Evolutionary conservation across 805 yeast species (phyloP), one percentile per base, ranked within the genome.

Genomic region (Hanseniaspora meyeri): DNA sequence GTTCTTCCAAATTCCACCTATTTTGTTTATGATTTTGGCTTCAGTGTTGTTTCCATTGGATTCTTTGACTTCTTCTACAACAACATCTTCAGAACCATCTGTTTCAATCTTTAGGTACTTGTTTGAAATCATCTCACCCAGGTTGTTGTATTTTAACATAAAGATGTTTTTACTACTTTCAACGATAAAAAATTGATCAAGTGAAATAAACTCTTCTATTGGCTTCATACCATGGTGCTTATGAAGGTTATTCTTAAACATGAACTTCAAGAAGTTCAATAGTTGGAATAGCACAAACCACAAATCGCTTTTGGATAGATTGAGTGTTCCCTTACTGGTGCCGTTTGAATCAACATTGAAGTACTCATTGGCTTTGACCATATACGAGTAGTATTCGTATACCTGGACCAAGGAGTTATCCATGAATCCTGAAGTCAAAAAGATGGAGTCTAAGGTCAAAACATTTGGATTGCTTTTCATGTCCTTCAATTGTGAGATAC

Each of bases 361-460:
- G 19, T 76, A 74, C 59, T 88, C 95, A 57, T 74, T 72, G 49
- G 91, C 70, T 1, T 95, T 85, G 56, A 72, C 72, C 0, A 95
- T 77, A 59, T 80, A 73, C 27, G 98, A 97, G 67, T 77, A 86
- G 67, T 81, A 93, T 65, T 91, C 97, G 69, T 88, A 87, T 4
- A 86, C 83, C 46, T 89, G 72, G 43, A 88, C 77, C 57, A 93
- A 74, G 0, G 93, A 82, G 49, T 76, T 75, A 62, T 86, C 93
- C 46, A 87, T 91, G 72, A 93, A 93, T 5, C 88, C 84, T 57
- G 88, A 78, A 6, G 91, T 81, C 0, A 96, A 83, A 67, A 93
- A 91, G 7, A 93, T 88, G 65, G 90, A 96, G 45, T 79, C 77
- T 6, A 88, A 70, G 43, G 77, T 74, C 1, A 85, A 86, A 24